Base-by-base conservation (phyloP, 495 filamentous ascomycete genomes). In the Haplographium delicatum region DNA sequence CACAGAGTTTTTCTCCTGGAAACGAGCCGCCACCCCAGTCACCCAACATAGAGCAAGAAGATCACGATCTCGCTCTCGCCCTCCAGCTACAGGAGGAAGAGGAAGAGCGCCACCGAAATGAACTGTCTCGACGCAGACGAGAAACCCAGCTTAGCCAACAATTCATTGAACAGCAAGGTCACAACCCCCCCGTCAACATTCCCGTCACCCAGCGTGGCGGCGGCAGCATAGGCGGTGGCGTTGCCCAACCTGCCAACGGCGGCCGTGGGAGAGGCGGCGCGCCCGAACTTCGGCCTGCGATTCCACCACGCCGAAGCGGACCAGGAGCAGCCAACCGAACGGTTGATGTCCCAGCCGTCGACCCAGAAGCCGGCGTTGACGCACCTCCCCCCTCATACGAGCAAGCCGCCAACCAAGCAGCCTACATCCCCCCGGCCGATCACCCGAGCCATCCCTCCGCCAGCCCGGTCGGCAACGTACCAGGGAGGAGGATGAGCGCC, bases 31-130 rank as follows among this genome's bases (percentile, higher is more conserved):
- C 64, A n/a, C 57, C 70, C 0, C 41, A 63, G 24, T 67, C 67
- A 13, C 66, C 72, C 5, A 65, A 56, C 25, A 59, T 63, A 23
- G 82, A 86, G 59, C 82, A 88, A 60, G 82, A 88, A 72, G 87
- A 91, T 62, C 79, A 84, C 43, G 88, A 91, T 52, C 68, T 91
- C 3, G 87, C 87, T 0, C 68, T 91, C 4, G 88, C 88, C 1
- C 70, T 91, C 19, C 86, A 89, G 65, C 72, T 91, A 2, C 88
- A 91, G 62, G 88, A 91, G 56, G 87, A 91, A 60, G 86, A 90
- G 56, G 83, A 91, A 56, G 79, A 86, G 60, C 73, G 76, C 1
- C 76, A 85, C 46, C 73, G 78, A 7, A 42, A 53, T 5, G 74
- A 73, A 39, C 62, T 75, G 45, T 72, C 69, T 6, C 67, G 72